phyloP scores from a whole-genome alignment of 2,329 filamentous ascomycete genomes.

The Chrysoporthe deuterocubensis region DNA sequence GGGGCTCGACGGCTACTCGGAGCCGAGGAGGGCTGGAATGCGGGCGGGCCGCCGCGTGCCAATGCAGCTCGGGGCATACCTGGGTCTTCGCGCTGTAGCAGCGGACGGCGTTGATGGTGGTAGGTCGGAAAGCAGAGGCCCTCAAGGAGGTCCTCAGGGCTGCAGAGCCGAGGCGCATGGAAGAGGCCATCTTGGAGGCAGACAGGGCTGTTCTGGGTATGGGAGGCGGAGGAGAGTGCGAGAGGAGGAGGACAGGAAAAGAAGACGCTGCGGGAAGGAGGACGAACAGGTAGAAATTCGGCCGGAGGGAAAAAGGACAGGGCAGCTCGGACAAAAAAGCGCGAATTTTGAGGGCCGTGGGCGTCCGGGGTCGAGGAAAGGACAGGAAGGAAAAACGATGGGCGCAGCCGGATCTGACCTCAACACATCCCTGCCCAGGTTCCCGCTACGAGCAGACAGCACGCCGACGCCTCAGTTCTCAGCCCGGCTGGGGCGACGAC shows the following conservation, averaged over 20 bases:
- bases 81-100: slow-evolving; percentile 93
- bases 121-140: slow-evolving; percentile 68
- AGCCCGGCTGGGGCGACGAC: neutral
- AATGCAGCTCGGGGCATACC: slow-evolving; percentile 54
- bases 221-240: slow-evolving; percentile 37
- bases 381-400: neutral
- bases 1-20: too few species aligned
- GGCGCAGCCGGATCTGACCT: slow-evolving; percentile 4
- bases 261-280: slow-evolving; percentile 39
- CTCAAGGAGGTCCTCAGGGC: slow-evolving; percentile 78
- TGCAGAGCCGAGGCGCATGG: slow-evolving; percentile 79
- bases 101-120: slow-evolving; percentile 81
- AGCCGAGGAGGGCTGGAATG: too few species aligned
- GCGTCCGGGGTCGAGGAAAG: slow-evolving; percentile 14
- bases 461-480: slow-evolving; percentile 1
- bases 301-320: slow-evolving; percentile 35
- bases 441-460: neutral
- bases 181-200: slow-evolving; percentile 73
- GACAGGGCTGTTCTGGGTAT: slow-evolving; percentile 35
- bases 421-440: slow-evolving; percentile 13
- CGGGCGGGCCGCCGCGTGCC: too few species aligned
- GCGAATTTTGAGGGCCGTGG: slow-evolving; percentile 28
- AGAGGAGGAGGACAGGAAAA: slow-evolving; percentile 40
- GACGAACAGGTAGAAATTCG: slow-evolving; percentile 31
- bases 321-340: slow-evolving; percentile 28